Evolutionary conservation across 495 filamentous ascomycete species (phyloP).

Genomic region (Penicillium subrubescens): DNA sequence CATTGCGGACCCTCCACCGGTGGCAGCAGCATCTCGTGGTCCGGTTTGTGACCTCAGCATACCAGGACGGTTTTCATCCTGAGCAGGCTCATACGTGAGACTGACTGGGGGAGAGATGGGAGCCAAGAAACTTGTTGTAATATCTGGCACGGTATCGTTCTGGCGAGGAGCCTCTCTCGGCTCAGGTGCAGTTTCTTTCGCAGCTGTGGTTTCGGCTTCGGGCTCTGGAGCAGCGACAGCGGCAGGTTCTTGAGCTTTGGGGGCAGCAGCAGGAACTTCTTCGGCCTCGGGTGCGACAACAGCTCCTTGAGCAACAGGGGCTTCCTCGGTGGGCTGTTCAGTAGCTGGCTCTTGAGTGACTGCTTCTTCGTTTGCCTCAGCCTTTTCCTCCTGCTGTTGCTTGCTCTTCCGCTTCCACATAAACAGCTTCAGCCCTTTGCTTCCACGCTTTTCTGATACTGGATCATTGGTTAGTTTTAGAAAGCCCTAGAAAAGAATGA

Average conservation of each 20-base stretch:
- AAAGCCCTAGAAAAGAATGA: constrained; percentile 17
- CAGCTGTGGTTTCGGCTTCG: background rate
- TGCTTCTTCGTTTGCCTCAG: constrained; percentile 12
- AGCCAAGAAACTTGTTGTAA: constrained; percentile 8
- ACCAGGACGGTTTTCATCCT: background rate
- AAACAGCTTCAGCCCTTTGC: constrained; percentile 31
- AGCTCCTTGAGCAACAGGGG: constrained; percentile 9
- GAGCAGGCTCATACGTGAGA: background rate
- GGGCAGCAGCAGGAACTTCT: constrained; percentile 6
- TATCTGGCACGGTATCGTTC: constrained; percentile 8
- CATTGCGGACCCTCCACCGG: constrained; percentile 7
- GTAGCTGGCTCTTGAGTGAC: constrained; percentile 2
- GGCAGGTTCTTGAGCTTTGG: constrained; percentile 6
- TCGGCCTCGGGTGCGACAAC: background rate
- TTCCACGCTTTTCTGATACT: constrained; percentile 47
- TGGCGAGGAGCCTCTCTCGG: constrained; percentile 10
- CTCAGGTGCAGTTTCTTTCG: constrained; percentile 1
- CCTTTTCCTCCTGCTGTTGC: constrained; percentile 17
- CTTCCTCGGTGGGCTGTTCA: constrained; percentile 14
- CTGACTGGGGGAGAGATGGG: constrained; percentile 13
- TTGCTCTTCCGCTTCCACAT: constrained; percentile 36
- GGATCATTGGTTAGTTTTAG: constrained; percentile 43
- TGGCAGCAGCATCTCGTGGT: constrained; percentile 21
- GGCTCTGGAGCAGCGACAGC: constrained; percentile 9
- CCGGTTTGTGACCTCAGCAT: constrained; percentile 8